Conservation (phyloP, 192 early-diverging fungal species). For the Geranomyces variabilis region DNA sequence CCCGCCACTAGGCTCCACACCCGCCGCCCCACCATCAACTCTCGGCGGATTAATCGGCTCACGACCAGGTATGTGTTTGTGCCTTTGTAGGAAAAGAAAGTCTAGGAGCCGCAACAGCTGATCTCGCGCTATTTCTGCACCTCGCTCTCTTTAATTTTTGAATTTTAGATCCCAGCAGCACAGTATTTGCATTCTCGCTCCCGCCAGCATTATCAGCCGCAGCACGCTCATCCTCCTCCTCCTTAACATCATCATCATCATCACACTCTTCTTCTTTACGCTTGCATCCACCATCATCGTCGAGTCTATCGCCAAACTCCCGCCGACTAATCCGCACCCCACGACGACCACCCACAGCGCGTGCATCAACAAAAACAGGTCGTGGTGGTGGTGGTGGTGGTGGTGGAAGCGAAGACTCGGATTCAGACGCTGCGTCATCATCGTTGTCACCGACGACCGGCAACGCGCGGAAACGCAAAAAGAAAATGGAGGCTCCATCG, state of each 20-base stretch:
- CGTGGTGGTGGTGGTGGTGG: no score
- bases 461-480: slow-evolving; percentile 20
- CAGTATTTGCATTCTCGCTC: no score
- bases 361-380: background rate
- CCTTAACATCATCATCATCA: background rate
- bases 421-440: slow-evolving; percentile 18
- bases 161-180: no score
- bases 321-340: background rate
- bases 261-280: background rate
- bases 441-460: background rate
- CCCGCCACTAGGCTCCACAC: background rate
- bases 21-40: background rate
- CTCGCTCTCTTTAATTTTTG: no score
- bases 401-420: no score
- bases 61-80: background rate
- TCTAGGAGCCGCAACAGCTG: background rate
- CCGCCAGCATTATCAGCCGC: no score
- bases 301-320: background rate
- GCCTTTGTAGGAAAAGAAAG: background rate
- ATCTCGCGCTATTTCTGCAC: no score
- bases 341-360: background rate
- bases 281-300: background rate
- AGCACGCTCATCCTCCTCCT: no score
- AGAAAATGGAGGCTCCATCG: slow-evolving; percentile 7
- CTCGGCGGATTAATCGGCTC: background rate